Evolutionary conservation across 345 rosid genomes (phyloP).

Genomic region (Cochlearia excelsa): DNA sequence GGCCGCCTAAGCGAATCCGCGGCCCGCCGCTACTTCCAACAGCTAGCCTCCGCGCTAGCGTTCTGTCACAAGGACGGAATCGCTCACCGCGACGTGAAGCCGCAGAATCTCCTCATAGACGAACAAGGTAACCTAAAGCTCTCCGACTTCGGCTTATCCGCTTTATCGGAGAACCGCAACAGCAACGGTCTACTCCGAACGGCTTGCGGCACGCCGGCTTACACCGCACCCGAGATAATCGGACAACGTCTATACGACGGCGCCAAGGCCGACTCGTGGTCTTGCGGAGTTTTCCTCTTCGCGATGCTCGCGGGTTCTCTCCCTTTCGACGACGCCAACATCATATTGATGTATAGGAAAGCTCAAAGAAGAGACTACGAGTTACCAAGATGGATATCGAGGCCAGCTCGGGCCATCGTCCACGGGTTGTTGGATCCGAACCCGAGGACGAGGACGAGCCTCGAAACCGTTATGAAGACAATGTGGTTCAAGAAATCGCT

Average conservation of each 20-base stretch:
- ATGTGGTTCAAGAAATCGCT: conserved; percentile 56
- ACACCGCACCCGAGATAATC: conserved; percentile 74
- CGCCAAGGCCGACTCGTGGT: conserved; percentile 77
- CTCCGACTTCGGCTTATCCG: conserved; percentile 76
- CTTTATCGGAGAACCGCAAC: conserved; percentile 58
- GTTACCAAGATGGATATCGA: conserved; percentile 56
- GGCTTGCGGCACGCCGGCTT: conserved; percentile 78
- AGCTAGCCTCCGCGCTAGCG: conserved; percentile 66
- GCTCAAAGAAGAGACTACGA: conserved; percentile 52
- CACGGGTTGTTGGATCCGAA: conserved; percentile 72
- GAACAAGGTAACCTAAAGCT: conserved; percentile 58
- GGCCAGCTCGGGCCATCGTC: conserved; percentile 49
- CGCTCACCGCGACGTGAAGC: conserved; percentile 86
- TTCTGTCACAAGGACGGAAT: conserved; percentile 84
- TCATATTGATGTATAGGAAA: conserved; percentile 54
- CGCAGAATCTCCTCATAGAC: conserved; percentile 80
- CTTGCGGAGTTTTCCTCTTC: conserved; percentile 80
- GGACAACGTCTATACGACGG: conserved; percentile 59
- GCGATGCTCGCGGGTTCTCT: conserved; percentile 51
- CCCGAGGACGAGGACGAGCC: conserved; percentile 62
- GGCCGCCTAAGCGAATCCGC: conserved; percentile 51
- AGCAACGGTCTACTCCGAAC: conserved; percentile 58
- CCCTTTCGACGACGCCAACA: conserved; percentile 65
- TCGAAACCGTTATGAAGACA: conserved; percentile 44
- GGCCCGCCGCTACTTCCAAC: conserved; percentile 69